These are phyloP conservation scores for Aspergillus eucalypticola DNA, from an alignment of 2,329 filamentous ascomycete species.

Conservation along the genomic window DNA sequence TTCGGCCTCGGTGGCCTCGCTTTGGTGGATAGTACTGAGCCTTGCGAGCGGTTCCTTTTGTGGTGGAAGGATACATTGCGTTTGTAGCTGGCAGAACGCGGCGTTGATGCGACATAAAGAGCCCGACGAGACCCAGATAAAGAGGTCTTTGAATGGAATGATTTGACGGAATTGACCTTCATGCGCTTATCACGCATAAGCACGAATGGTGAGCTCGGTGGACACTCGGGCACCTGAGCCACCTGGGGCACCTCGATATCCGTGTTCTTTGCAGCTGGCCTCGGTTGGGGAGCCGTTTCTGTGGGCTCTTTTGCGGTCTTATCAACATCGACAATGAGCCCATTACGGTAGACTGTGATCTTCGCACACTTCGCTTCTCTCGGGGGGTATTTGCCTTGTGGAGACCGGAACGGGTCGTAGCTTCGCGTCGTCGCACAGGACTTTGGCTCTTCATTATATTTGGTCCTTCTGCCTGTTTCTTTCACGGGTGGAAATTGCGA, in stretches of 20 bases:
- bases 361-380: conserved; percentile 62
- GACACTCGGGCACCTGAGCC: conserved; percentile 10
- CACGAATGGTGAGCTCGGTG: conserved; percentile 32
- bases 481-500: conserved; percentile 37
- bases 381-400: conserved; percentile 52
- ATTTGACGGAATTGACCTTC: conserved; percentile 37
- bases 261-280: conserved; percentile 23
- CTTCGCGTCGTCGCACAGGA: conserved; percentile 56
- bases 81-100: conserved; percentile 56
- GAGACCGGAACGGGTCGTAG: conserved; percentile 83
- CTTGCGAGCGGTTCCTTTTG: conserved; percentile 44
- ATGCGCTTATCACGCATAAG: conserved; percentile 34
- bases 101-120: conserved; percentile 34
- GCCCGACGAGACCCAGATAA: conserved; percentile 49
- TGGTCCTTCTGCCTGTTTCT: conserved; percentile 54
- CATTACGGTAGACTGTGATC: conserved; percentile 65
- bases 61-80: conserved; percentile 66
- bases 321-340: conserved; percentile 14
- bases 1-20: conserved; percentile 18
- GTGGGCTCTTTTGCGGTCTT: conserved; percentile 3
- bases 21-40: conserved; percentile 27
- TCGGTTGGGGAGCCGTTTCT: conserved; percentile 18
- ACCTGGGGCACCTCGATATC: conserved; percentile 5
- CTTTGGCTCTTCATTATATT: conserved; percentile 51
- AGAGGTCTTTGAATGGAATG: conserved; percentile 49